Evolutionary conservation across 1,284 basidiomycete genomes (phyloP), one percentile per base, ranked within the genome.

Genomic region (Sutorius eximius): DNA sequence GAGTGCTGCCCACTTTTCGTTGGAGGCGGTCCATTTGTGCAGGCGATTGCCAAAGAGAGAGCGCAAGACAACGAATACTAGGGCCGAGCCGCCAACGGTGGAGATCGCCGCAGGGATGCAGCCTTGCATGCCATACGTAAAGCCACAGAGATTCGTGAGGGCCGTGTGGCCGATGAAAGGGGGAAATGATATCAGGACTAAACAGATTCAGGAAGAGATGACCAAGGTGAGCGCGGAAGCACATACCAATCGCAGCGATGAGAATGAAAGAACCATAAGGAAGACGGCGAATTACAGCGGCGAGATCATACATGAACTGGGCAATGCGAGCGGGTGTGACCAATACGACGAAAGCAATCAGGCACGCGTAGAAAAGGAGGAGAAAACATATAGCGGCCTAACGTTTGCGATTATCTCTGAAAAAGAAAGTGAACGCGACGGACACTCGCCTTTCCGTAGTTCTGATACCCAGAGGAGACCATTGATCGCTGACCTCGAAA

Each of bases 91-190:
- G 3, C 83, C 53, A 22, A 91, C 57, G 18, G 88, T 87, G 15
- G 79, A 83, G 7, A 76, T 69, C 0, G 81, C 79, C 7, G 85
- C 83, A 52, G 92, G 78, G 56, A 77, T 78, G 65, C 90, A 87
- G 1, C 88, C 88, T 54, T 81, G 80, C 73, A 90, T 78, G 49
- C 91, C 91, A 63, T 91, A 93, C 0, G 89, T 86, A 69, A 92
- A 93, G 1, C 91, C 91, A 63, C 85, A 88, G 2, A 93, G 70
- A 10, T 85, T 85, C 30, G 78, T 66, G 52, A 73, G 63, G 0
- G 87, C 89, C 0, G 85, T 85, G 66, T 90, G 87, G 1, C 91
- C 90, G 53, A 89, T 78, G 58, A 88, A 71, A 6, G 91, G 91
- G n/a, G 91, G 91, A 62, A 91, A 86, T 5, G 85, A 91, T 24